Evolutionary conservation across 768 basidiomycete species (phyloP), one percentile per base, ranked within the genome.

Genomic region (Candolleomyces aberdarensis): DNA sequence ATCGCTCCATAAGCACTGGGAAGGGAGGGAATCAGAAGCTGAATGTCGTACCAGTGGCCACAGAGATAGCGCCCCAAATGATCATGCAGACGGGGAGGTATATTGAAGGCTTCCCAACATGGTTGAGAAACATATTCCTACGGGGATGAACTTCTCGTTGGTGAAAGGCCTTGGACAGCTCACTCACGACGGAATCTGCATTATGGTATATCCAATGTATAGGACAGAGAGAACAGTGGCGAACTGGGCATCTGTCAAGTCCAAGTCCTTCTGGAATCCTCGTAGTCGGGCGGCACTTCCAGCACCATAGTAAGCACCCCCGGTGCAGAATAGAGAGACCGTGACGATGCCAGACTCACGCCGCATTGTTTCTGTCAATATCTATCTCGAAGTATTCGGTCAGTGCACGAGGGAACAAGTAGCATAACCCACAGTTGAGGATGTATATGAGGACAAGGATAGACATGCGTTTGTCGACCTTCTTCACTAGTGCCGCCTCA

Each of bases 351-450:
- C 31, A 47, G 54, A 11, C 79, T 65, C 68, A 86, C 84, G 81
- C 76, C 40, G 80, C 87, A 66, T 89, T 89, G 66, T 89, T 91
- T 32, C 89, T 79, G 69, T 91, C 89, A 58, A 91, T 80, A 76
- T 88, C 76, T 77, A 22, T 36, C 47, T 17, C 17, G 20, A 50
- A 8, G 14, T 60, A 10, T 40, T 29, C 20, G 43, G 20, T 56
- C 11, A 14, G 19, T 46, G 36, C 19, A 17, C 51, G 22, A 19
- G 19, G 26, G 17, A 52, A 50, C 6, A 22, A 26, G 29, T 10
- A 9, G 36, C 48, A 43, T 56, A 58, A 51, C 66, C 67, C 65
- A 75, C 78, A 80, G 62, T 80, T 80, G 41, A 80, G 71, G 41
- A 81, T 76, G 62, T 80, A 80, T n/a, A 81, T 81, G 20, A 80